Conservation (phyloP, 305 asterid genomes). For the Solanum chacoense region DNA sequence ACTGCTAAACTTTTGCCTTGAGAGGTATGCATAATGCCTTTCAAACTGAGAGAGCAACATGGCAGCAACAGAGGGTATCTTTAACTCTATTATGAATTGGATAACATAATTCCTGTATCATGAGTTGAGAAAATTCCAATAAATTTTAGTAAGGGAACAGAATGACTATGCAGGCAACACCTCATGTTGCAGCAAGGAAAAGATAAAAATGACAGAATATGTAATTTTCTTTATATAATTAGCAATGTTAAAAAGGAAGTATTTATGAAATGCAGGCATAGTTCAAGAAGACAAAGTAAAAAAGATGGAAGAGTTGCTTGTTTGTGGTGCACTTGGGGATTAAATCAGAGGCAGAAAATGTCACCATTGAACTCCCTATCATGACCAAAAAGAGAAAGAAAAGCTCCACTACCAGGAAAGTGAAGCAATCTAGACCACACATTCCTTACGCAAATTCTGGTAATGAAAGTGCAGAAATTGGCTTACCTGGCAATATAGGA, state of each 20-base stretch:
- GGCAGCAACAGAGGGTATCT: slow-evolving; percentile 19
- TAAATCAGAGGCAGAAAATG: background rate
- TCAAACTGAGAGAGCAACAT: slow-evolving; percentile 20
- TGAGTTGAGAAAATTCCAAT: background rate
- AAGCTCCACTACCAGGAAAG: background rate
- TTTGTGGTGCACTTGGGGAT: background rate
- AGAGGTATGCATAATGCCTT: slow-evolving; percentile 20
- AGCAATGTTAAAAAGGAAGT: background rate
- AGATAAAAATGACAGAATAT: background rate
- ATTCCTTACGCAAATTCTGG: background rate
- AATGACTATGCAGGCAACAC: background rate
- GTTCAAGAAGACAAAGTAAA: background rate
- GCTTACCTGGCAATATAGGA: background rate
- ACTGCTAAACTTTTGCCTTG: slow-evolving; percentile 36
- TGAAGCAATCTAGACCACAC: background rate
- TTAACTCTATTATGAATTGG: slow-evolving; percentile 27
- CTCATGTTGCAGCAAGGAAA: background rate
- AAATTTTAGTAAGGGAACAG: background rate
- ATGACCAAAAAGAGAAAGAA: background rate
- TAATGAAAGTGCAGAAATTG: background rate
- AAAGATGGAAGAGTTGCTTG: no score
- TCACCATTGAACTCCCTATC: background rate
- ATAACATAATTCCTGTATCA: slow-evolving; percentile 34
- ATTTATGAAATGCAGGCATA: background rate
- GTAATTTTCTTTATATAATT: background rate